phyloP scores from a whole-genome alignment of 805 yeast genomes.

The Suhomyces pyralidae region DNA sequence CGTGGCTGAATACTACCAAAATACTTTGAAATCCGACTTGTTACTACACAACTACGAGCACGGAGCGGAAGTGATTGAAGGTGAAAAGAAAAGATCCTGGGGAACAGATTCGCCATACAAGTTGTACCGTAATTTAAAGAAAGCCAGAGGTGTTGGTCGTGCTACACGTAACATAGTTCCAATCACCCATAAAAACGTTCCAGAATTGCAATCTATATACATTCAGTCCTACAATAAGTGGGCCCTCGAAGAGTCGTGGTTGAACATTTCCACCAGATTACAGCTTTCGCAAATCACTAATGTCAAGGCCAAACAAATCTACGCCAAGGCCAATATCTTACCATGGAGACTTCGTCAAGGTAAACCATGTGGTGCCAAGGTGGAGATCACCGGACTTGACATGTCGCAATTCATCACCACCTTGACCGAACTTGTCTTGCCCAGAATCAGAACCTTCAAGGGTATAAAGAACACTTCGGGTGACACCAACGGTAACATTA shows the following conservation, averaged over 20 bases:
- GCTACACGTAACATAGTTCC: conserved; percentile 74
- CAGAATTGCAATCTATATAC: conserved; percentile 62
- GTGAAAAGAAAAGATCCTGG: conserved; percentile 80
- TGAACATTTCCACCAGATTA: conserved; percentile 70
- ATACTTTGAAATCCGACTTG: conserved; percentile 73
- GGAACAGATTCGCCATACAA: conserved; percentile 86
- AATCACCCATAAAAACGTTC: conserved; percentile 66
- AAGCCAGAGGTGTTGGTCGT: conserved; percentile 72
- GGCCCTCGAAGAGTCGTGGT: conserved; percentile 66
- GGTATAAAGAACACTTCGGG: conserved; percentile 79
- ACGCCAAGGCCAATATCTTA: conserved; percentile 75
- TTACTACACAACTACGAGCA: conserved; percentile 76
- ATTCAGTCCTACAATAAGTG: conserved; percentile 75
- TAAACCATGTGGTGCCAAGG: conserved; percentile 87
- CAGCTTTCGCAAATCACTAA: conserved; percentile 95
- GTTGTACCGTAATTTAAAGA: conserved; percentile 71
- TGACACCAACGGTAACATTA: conserved; percentile 79
- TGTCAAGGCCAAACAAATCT: conserved; percentile 69
- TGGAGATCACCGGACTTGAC: conserved; percentile 70
- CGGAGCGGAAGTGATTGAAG: conserved; percentile 49
- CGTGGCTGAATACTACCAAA: conserved; percentile 68
- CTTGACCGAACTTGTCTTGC: conserved; percentile 86
- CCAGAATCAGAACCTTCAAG: conserved; percentile 82
- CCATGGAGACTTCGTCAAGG: conserved; percentile 87
- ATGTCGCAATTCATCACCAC: conserved; percentile 85